These are phyloP conservation scores for Chaetomiaceae sp. DNA, from an alignment of 2,329 filamentous ascomycete genomes.

Conservation along the genomic window DNA sequence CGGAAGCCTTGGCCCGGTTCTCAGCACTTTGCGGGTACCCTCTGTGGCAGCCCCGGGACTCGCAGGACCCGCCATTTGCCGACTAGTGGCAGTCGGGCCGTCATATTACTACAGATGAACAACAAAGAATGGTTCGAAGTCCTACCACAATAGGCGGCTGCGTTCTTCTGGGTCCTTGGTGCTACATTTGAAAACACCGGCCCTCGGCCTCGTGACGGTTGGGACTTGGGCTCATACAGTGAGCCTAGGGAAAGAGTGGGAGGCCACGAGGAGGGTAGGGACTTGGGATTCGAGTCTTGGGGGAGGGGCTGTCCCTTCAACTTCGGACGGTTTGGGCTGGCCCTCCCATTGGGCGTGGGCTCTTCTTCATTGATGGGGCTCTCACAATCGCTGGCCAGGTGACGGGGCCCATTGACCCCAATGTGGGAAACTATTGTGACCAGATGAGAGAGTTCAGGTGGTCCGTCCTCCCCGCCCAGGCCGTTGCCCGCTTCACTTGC, in stretches of 20 bases:
- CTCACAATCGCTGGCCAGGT: neutral
- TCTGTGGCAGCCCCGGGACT: too few relatives aligned
- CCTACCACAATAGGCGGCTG: neutral
- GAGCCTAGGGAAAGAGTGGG: neutral
- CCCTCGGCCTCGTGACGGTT: neutral
- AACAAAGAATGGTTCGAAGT: neutral
- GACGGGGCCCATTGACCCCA: neutral
- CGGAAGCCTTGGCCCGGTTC: too few relatives aligned
- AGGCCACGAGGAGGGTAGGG: neutral
- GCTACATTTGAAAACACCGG: neutral
- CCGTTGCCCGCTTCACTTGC: neutral
- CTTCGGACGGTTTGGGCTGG: neutral
- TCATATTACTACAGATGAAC: neutral
- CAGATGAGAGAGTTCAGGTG: neutral
- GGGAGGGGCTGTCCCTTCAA: too few relatives aligned
- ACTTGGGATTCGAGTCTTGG: too few relatives aligned
- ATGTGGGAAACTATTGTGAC: neutral
- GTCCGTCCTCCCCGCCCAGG: neutral
- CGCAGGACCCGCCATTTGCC: neutral
- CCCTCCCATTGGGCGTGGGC: neutral
- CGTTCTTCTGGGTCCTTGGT: neutral
- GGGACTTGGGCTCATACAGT: neutral
- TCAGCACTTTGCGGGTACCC: too few relatives aligned
- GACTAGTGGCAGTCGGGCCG: neutral
- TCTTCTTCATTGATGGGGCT: neutral